These are phyloP conservation scores for Cicer chorassanicum DNA, from an alignment of 306 rosid genomes.

Conservation along the genomic window DNA sequence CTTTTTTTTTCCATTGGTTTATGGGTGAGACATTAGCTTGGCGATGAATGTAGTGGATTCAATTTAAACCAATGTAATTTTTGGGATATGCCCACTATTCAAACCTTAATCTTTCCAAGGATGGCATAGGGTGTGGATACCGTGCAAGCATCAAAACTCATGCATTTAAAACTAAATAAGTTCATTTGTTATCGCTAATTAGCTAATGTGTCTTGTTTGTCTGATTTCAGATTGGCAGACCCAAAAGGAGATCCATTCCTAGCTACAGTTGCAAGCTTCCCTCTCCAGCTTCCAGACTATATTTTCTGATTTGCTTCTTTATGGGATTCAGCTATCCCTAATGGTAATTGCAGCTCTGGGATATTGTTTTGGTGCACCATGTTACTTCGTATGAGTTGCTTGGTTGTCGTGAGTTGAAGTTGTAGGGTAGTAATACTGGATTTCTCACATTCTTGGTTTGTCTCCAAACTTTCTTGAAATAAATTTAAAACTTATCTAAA, in stretches of 20 bases:
- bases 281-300: constrained; percentile 78
- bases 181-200: constrained; percentile 12
- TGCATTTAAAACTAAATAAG: constrained; percentile 18
- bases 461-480: not conserved
- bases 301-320: constrained; percentile 63
- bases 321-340: not conserved
- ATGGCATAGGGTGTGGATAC: constrained; percentile 1
- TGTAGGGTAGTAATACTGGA: not conserved
- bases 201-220: constrained; percentile 7
- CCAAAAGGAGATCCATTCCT: constrained; percentile 67
- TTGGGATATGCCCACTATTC: constrained; percentile 1
- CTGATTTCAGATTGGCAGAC: constrained; percentile 55
- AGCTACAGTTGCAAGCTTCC: constrained; percentile 69
- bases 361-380: constrained; percentile 24
- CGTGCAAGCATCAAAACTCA: constrained; percentile 22
- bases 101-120: constrained; percentile 28
- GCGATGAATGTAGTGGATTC: not conserved
- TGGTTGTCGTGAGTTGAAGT: constrained; percentile 31
- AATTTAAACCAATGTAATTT: not conserved
- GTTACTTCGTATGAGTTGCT: constrained; percentile 10
- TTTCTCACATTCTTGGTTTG: not conserved
- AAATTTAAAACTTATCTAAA: not conserved
- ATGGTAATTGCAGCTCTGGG: constrained; percentile 32
- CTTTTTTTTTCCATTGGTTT: constrained; percentile 1
- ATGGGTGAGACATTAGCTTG: not conserved